Evolutionary conservation across 805 yeast species (phyloP), one percentile per base, ranked within the genome.

Genomic region (Saccharomycopsis selenospora): DNA sequence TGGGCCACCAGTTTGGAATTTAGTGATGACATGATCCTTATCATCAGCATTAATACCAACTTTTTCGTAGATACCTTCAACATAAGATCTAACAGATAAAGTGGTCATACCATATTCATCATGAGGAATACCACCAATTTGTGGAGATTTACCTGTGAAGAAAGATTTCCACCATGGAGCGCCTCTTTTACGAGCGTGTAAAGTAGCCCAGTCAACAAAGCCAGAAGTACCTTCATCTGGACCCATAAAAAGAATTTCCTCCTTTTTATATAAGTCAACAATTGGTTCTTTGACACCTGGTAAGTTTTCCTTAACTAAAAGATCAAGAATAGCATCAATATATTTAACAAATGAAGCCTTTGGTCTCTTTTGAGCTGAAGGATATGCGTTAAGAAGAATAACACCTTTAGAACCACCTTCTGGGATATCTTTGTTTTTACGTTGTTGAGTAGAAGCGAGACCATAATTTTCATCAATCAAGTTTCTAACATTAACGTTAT

Each of bases 371-470:
- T 85, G 95, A 20, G 88, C 83, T 40, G 70, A 70, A 46, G 65
- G 54, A 50, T 85, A 85, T 40, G 85, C 82, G 60, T 84, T 90
- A 57, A 91, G 73, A 59, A 91, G 75, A 49, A 93, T 85, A 43
- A 93, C 99, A 70, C 99, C 99, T 66, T 91, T 91, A 36, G 97
- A 87, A 30, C 99, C 99, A 63, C 99, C 98, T 73, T 91, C 99
- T 43, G 99, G 98, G 51, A 91, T 93, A 71, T 91, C 99, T 72
- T 91, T 91, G 71, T 91, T 93, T 69, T 91, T 91, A 57, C 91
- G 77, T 71, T 93, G 99, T 69, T 91, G 99, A 40, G 99, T 91
- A 48, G 82, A 79, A 36, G 99, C 98, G 66, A 91, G 76, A 64
- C 90, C 90, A 69, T 93, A 91, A 69, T 93, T 91, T 68, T 91